These are phyloP conservation scores for Penicillium occitanis DNA, from an alignment of 2,329 filamentous ascomycete genomes.

Conservation along the genomic window DNA sequence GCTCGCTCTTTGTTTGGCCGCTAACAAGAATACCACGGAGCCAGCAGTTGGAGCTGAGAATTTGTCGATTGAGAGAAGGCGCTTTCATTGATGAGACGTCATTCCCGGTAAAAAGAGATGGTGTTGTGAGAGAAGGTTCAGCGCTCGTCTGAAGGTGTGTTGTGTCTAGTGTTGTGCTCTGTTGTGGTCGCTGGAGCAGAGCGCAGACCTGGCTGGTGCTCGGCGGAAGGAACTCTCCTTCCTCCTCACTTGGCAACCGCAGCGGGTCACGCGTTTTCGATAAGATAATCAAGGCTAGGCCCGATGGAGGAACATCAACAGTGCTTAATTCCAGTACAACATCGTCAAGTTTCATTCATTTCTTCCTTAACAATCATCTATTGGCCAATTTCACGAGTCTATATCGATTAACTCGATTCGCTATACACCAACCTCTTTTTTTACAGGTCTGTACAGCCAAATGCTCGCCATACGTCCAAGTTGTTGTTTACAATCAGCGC, in stretches of 20 bases:
- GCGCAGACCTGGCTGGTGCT: neutral
- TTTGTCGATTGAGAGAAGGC: neutral
- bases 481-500: slow-evolving; percentile 5
- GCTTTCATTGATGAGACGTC: neutral
- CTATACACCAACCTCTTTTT: neutral
- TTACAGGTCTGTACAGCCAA: neutral
- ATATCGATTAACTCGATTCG: neutral
- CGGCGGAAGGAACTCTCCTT: slow-evolving; percentile 1
- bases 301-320: slow-evolving; percentile 7
- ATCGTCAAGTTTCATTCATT: neutral
- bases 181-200: slow-evolving; percentile 10
- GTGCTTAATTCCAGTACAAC: neutral
- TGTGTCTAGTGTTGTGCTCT: neutral
- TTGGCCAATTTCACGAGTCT: neutral
- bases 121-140: neutral
- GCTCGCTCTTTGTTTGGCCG: neutral
- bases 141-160: neutral
- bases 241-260: slow-evolving; percentile 15
- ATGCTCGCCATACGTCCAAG: neutral
- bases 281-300: slow-evolving; percentile 6
- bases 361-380: neutral
- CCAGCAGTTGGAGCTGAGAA: neutral
- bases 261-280: slow-evolving; percentile 12
- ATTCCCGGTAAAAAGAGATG: neutral
- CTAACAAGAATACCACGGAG: neutral